Percentiles rank a stretch among this genome's conserved stretches.
phyloP scores from a whole-genome alignment of 2,329 filamentous ascomycete genomes.

The Acrodontium crateriforme region DNA sequence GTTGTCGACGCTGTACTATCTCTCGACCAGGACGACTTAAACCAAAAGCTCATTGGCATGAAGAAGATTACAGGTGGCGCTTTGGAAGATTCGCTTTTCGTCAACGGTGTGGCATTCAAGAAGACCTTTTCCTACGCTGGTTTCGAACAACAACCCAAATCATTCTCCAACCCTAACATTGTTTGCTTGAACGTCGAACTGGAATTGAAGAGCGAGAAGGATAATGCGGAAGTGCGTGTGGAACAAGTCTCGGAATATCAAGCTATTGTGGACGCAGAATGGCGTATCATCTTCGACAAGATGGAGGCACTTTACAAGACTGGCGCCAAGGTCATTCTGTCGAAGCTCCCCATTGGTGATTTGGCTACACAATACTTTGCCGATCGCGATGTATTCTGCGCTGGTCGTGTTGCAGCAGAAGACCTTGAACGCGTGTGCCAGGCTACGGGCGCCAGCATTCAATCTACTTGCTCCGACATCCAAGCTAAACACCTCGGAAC shows the following conservation, averaged over 20 bases:
- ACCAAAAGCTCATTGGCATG: constrained; percentile 94
- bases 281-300: constrained; percentile 99
- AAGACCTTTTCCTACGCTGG: constrained; percentile 99
- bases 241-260: constrained; percentile 99
- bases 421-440: constrained; percentile 95
- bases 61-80: constrained; percentile 98
- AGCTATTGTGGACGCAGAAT: constrained; percentile 96
- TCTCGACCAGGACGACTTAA: constrained; percentile 89
- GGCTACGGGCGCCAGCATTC: constrained; percentile 79
- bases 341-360: constrained; percentile 94
- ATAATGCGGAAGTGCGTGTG: constrained; percentile 95
- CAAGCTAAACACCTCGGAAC: constrained; percentile 75
- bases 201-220: constrained; percentile 97
- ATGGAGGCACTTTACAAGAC: constrained; percentile 89
- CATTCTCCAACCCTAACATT: constrained; percentile 86
- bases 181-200: constrained; percentile 96
- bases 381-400: constrained; percentile 96
- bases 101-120: constrained; percentile 98
- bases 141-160: constrained; percentile 98
- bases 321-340: constrained; percentile 91
- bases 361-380: constrained; percentile 91
- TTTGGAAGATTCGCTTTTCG: constrained; percentile 87
- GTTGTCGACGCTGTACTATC: constrained; percentile 93
- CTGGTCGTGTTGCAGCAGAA: constrained; percentile 77
- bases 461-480: constrained; percentile 96